A percentile compares a stretch with the other conserved stretches of the same genome.
Evolutionary conservation across 345 rosid species (phyloP).

Genomic region (Pistacia vera): DNA sequence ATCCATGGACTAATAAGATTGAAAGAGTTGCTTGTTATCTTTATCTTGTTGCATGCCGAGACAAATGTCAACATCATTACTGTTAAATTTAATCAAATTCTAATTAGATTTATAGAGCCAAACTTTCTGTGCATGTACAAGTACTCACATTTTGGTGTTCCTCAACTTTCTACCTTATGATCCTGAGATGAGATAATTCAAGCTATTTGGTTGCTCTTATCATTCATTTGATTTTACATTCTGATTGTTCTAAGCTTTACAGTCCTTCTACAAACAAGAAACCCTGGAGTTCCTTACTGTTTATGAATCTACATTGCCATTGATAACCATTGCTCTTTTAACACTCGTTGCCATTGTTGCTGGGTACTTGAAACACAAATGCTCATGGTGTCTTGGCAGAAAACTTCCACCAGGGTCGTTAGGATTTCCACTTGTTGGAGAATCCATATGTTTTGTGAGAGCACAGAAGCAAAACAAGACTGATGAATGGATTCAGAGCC

Average conservation of each 20-base stretch:
- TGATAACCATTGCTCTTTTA: neutral
- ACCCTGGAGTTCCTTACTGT: slow-evolving; percentile 6
- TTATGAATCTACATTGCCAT: neutral
- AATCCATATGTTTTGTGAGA: slow-evolving; percentile 24
- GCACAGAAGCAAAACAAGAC: slow-evolving; percentile 23
- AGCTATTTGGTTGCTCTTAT: neutral
- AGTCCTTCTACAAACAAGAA: neutral
- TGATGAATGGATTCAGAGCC: slow-evolving; percentile 24
- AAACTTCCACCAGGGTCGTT: slow-evolving; percentile 29
- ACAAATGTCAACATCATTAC: no score
- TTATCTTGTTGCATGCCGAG: no score
- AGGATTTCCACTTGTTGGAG: slow-evolving; percentile 34
- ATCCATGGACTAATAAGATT: no score
- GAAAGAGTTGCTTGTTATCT: no score
- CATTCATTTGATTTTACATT: no score
- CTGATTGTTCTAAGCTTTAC: neutral
- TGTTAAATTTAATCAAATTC: no score
- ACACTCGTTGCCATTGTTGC: neutral
- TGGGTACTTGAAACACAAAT: slow-evolving; percentile 14
- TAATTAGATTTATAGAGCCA: no score
- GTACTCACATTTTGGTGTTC: neutral
- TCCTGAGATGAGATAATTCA: neutral
- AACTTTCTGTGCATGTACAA: neutral
- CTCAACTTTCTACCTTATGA: neutral
- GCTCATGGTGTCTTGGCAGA: neutral